Conservation (phyloP, 2,329 filamentous ascomycete species). For the Ilyonectria sp. region DNA sequence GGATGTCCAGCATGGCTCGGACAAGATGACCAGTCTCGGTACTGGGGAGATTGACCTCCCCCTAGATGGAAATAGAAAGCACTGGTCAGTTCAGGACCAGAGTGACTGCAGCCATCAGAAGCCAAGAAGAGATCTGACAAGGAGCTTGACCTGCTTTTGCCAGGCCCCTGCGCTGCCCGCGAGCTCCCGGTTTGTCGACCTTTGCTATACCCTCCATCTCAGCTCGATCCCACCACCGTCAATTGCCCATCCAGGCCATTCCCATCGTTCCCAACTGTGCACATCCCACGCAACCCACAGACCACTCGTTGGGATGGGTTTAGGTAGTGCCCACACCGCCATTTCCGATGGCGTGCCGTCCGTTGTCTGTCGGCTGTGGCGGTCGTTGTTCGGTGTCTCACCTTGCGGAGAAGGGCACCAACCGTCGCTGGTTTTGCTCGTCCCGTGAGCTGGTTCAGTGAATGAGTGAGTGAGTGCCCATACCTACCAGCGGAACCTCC, state of each 20-base stretch:
- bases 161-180: constrained; percentile 12
- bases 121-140: constrained; percentile 19
- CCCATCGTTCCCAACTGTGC: constrained; percentile 21
- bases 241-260: constrained; percentile 19
- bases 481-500: neutral
- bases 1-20: constrained; percentile 22
- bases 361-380: constrained; percentile 39
- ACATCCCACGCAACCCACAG: constrained; percentile 40
- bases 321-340: constrained; percentile 42
- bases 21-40: constrained; percentile 32
- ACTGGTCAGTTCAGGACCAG: constrained; percentile 14
- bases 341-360: constrained; percentile 39
- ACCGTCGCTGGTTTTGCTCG: neutral
- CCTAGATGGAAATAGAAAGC: constrained; percentile 23
- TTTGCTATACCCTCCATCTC: constrained; percentile 11
- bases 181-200: constrained; percentile 8
- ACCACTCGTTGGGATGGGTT: constrained; percentile 38
- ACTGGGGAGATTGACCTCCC: constrained; percentile 25
- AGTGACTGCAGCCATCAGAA: constrained; percentile 7
- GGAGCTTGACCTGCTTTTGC: constrained; percentile 20
- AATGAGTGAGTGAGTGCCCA: neutral
- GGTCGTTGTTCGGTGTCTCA: constrained; percentile 42
- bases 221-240: constrained; percentile 20
- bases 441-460: neutral
- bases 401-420: constrained; percentile 37